These are phyloP conservation scores for Cladophialophora chaetospira DNA, from an alignment of 2,329 filamentous ascomycete genomes.

Conservation along the genomic window DNA sequence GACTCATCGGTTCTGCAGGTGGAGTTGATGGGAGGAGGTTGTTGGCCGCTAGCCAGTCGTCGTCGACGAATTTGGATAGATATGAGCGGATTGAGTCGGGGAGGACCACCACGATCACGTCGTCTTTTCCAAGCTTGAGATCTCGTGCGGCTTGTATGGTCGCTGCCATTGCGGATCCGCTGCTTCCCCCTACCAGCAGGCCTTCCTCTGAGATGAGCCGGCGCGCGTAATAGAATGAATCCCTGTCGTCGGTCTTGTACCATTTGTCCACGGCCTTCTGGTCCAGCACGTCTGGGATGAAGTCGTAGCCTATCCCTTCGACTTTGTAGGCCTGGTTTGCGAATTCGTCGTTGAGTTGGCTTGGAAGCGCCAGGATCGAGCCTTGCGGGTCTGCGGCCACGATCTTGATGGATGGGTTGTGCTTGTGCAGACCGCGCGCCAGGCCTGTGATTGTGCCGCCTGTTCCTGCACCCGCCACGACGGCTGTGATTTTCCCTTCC, in stretches of 20 bases:
- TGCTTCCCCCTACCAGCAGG: constrained; percentile 87
- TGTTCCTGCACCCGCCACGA: constrained; percentile 91
- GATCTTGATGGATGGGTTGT: constrained; percentile 81
- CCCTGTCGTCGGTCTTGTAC: constrained; percentile 96
- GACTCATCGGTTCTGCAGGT: constrained; percentile 45
- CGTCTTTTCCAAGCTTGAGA: constrained; percentile 73
- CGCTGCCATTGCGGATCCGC: constrained; percentile 86
- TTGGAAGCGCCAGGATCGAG: constrained; percentile 84
- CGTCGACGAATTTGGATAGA: constrained; percentile 96
- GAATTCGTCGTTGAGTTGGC: constrained; percentile 74
- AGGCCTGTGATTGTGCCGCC: constrained; percentile 94
- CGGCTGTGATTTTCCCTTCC: constrained; percentile 73
- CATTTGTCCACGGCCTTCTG: constrained; percentile 81
- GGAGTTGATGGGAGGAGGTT: constrained; percentile 73
- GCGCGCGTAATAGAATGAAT: constrained; percentile 88
- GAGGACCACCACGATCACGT: constrained; percentile 85
- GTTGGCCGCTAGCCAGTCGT: constrained; percentile 98
- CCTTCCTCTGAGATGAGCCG: constrained; percentile 92
- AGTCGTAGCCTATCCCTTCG: constrained; percentile 98
- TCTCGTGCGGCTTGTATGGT: constrained; percentile 77
- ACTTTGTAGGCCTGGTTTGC: constrained; percentile 92
- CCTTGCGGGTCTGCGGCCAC: constrained; percentile 91
- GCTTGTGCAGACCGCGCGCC: constrained; percentile 80
- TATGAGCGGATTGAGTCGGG: constrained; percentile 98
- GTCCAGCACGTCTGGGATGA: constrained; percentile 90